Percentiles rank a stretch among this genome's conserved stretches.
Conservation (phyloP, 2,329 filamentous ascomycete genomes). For the Sporothrix protearum region DNA sequence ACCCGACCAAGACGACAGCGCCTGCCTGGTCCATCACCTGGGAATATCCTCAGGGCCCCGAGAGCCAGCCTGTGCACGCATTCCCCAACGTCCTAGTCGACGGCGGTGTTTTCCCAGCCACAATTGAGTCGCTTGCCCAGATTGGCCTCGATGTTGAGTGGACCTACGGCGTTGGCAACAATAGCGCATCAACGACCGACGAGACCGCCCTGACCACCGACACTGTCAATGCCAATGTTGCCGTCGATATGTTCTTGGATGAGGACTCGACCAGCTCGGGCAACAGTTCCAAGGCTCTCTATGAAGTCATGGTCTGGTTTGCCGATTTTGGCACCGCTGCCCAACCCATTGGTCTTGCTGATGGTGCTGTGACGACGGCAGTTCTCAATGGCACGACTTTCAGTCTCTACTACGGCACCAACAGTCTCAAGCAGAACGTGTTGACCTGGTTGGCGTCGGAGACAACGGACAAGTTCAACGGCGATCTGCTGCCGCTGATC, state of each 20-base stretch:
- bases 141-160: conserved; percentile 48
- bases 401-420: conserved; percentile 42
- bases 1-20: conserved; percentile 44
- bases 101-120: conserved; percentile 42
- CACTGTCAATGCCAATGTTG: conserved; percentile 53
- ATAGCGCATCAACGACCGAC: conserved; percentile 37
- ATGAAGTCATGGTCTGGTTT: conserved; percentile 35
- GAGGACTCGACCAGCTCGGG: conserved; percentile 40
- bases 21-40: conserved; percentile 53
- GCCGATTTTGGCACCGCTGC: conserved; percentile 24
- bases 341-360: conserved; percentile 38
- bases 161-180: conserved; percentile 48
- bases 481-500: conserved; percentile 47
- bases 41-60: conserved; percentile 45
- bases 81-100: conserved; percentile 53
- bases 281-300: conserved; percentile 42
- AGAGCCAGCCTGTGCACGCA: conserved; percentile 49
- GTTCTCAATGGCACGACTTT: conserved; percentile 43
- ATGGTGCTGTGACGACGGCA: conserved; percentile 36
- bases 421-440: conserved; percentile 44
- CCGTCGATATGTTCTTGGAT: conserved; percentile 58
- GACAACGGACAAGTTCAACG: conserved; percentile 42
- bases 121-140: conserved; percentile 39
- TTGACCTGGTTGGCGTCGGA: conserved; percentile 47
- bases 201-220: conserved; percentile 35